phyloP scores from a whole-genome alignment of 1,284 basidiomycete genomes.

The Omphalotus olearius region DNA sequence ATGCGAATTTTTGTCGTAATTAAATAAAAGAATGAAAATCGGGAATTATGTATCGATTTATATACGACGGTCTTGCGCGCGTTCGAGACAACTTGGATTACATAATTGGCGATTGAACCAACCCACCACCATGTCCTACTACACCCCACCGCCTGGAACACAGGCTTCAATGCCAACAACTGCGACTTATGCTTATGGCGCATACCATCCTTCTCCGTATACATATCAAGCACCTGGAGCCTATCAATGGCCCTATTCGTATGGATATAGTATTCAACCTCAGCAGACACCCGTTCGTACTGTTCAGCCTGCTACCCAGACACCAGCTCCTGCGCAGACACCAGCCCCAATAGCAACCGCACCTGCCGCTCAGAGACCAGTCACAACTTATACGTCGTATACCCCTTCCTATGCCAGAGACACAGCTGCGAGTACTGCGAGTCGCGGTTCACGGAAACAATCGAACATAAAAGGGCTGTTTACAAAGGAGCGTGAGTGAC shows the following conservation, averaged over 20 bases:
- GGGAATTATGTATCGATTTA: no score
- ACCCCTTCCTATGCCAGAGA: conserved; percentile 55
- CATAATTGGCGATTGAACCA: no score
- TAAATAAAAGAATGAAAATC: no score
- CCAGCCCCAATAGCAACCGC: conserved; percentile 15
- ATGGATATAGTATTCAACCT: conserved; percentile 48
- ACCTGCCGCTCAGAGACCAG: conserved; percentile 17
- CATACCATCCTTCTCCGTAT: conserved; percentile 28
- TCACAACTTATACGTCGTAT: conserved; percentile 47
- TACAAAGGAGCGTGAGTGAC: conserved; percentile 68
- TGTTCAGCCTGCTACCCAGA: conserved; percentile 23
- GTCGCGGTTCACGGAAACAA: conserved; percentile 50
- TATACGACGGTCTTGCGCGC: no score
- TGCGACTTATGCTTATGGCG: conserved; percentile 49
- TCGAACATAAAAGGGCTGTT: conserved; percentile 69
- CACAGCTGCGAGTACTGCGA: conserved; percentile 34
- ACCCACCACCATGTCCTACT: conserved; percentile 9
- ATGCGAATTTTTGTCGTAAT: background rate
- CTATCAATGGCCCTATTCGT: conserved; percentile 59
- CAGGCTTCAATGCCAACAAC: conserved; percentile 32
- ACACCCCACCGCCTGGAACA: conserved; percentile 7
- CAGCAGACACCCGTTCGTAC: conserved; percentile 28
- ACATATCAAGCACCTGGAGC: conserved; percentile 21
- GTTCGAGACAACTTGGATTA: no score
- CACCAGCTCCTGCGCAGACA: conserved; percentile 18